These are phyloP conservation scores for Boletus rufocinnamomeus DNA, from an alignment of 768 basidiomycete species.

Conservation along the genomic window DNA sequence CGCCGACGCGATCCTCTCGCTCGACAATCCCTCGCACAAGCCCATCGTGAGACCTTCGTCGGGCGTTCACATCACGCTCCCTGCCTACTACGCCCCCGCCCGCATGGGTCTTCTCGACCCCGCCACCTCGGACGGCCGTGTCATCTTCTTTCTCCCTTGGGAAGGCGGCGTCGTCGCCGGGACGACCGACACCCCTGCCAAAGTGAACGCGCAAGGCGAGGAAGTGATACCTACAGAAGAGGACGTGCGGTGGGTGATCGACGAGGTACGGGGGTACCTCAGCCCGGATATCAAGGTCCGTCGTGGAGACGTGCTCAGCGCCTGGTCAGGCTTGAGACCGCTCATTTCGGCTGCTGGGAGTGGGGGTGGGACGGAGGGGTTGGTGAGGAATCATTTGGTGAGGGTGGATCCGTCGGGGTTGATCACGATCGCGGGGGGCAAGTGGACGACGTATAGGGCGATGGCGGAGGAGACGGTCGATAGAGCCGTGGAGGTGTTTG, in stretches of 20 bases:
- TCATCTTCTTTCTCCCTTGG: constrained; percentile 99
- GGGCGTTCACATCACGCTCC: constrained; percentile 94
- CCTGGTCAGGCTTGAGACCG: constrained; percentile 92
- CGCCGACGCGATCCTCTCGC: constrained; percentile 77
- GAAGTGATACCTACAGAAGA: constrained; percentile 88
- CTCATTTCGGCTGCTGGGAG: constrained; percentile 84
- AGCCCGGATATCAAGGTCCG: constrained; percentile 91
- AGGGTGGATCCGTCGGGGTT: constrained; percentile 78
- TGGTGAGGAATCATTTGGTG: constrained; percentile 94
- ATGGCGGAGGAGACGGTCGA: constrained; percentile 98
- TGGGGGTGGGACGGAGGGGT: constrained; percentile 74
- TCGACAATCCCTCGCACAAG: constrained; percentile 75
- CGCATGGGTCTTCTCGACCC: constrained; percentile 97
- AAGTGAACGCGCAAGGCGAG: constrained; percentile 51
- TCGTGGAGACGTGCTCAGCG: constrained; percentile 91
- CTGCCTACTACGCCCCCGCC: constrained; percentile 94
- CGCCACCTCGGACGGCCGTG: constrained; percentile 91
- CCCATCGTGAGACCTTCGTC: constrained; percentile 92
- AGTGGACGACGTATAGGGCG: constrained; percentile 97
- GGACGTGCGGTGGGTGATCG: constrained; percentile 95
- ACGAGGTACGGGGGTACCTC: constrained; percentile 89
- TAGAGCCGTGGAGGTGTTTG: constrained; percentile 77
- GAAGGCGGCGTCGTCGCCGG: constrained; percentile 97
- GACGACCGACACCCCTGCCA: constrained; percentile 85
- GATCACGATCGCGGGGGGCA: constrained; percentile 94